phyloP scores from a whole-genome alignment of 164 flowering plant genomes.

The Aristolochia californica region DNA sequence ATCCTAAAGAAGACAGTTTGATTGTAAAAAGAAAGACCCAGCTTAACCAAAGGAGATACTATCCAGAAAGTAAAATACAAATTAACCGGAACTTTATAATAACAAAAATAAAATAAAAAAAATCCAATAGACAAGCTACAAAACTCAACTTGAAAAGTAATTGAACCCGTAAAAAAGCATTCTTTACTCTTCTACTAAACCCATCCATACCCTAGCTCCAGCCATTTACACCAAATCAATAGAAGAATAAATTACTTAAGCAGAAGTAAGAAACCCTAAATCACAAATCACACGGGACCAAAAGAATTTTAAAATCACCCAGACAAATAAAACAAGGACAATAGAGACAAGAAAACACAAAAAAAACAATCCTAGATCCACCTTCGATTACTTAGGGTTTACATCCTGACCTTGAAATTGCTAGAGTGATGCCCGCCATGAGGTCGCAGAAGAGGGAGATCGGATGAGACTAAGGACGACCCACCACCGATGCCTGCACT shows the following conservation, averaged over 20 bases:
- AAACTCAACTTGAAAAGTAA: too few relatives aligned
- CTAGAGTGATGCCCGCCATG: conserved; percentile 12
- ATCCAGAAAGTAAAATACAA: too few relatives aligned
- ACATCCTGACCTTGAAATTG: conserved; percentile 29
- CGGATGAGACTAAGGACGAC: conserved; percentile 16
- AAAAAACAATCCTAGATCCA: conserved; percentile 27
- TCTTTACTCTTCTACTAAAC: too few relatives aligned
- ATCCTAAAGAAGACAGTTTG: too few relatives aligned
- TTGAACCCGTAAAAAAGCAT: too few relatives aligned
- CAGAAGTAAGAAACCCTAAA: neutral
- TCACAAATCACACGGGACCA: neutral
- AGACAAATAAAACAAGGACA: neutral
- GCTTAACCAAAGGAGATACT: too few relatives aligned
- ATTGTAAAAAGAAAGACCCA: too few relatives aligned
- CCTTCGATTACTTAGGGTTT: neutral
- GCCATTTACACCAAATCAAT: neutral
- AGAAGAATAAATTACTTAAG: neutral
- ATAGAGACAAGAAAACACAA: neutral
- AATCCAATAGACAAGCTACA: too few relatives aligned
- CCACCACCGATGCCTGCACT: conserved; percentile 12
- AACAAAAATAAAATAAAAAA: too few relatives aligned
- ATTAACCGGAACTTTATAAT: too few relatives aligned
- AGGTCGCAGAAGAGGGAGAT: conserved; percentile 3
- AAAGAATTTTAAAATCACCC: neutral
- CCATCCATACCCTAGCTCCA: neutral